Conservation (phyloP, 2,329 filamentous ascomycete species). For the Penicillium corylophilum region DNA sequence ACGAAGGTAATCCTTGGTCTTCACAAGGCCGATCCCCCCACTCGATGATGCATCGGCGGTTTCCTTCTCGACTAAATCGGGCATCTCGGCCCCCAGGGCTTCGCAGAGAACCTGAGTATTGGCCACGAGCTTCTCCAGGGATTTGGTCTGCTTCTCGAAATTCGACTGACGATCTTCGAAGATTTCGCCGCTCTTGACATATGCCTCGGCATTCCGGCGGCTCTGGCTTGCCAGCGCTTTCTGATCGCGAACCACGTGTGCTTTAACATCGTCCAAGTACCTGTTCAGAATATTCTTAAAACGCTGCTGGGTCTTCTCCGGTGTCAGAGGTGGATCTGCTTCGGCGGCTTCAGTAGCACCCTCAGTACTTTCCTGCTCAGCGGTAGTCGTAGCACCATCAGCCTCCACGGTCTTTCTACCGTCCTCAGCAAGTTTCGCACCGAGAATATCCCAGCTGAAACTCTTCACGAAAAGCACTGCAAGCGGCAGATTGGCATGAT, state of each 20-base stretch:
- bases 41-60: slow-evolving; percentile 64
- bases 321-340: slow-evolving; percentile 71
- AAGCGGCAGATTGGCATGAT: slow-evolving; percentile 85
- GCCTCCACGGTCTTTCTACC: slow-evolving; percentile 82
- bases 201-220: slow-evolving; percentile 93
- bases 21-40: slow-evolving; percentile 86
- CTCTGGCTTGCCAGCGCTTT: slow-evolving; percentile 83
- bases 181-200: slow-evolving; percentile 96
- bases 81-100: slow-evolving; percentile 86
- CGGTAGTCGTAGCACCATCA: slow-evolving; percentile 65
- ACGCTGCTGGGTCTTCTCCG: slow-evolving; percentile 74
- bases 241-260: slow-evolving; percentile 85
- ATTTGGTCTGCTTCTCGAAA: slow-evolving; percentile 90
- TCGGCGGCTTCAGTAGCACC: slow-evolving; percentile 42
- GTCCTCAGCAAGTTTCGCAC: slow-evolving; percentile 70
- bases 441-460: slow-evolving; percentile 93
- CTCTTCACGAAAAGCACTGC: slow-evolving; percentile 95
- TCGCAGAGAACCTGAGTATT: slow-evolving; percentile 93
- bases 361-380: slow-evolving; percentile 51
- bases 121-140: slow-evolving; percentile 82
- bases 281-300: slow-evolving; percentile 82
- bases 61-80: slow-evolving; percentile 82
- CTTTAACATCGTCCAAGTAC: slow-evolving; percentile 91
- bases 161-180: slow-evolving; percentile 96
- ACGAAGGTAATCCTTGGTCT: slow-evolving; percentile 87